Percentiles rank a stretch among this genome's conserved stretches.
These are phyloP conservation scores for Senna siamea DNA, from an alignment of 306 rosid species.

Conservation along the genomic window DNA sequence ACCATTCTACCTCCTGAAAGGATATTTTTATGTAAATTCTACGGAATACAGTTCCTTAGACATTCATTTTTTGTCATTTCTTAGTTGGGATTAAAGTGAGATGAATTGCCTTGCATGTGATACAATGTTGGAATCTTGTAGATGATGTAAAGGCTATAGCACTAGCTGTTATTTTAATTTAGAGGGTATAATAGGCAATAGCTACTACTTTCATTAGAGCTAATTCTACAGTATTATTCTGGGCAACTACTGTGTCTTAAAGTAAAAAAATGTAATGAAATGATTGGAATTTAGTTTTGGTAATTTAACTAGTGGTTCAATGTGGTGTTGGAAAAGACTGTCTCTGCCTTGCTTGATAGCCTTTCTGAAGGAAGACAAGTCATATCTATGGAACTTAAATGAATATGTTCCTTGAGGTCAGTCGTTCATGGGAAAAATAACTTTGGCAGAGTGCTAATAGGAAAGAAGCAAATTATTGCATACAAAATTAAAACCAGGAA, in stretches of 20 bases:
- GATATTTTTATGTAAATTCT: not conserved
- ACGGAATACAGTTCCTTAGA: not conserved
- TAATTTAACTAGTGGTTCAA: constrained; percentile 6
- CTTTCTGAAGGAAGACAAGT: not conserved
- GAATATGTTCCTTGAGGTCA: not conserved
- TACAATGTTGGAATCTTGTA: not conserved
- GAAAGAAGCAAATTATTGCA: not conserved
- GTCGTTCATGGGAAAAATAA: not conserved
- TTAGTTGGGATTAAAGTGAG: not conserved
- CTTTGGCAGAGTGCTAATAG: not conserved
- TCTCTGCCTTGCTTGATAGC: not conserved
- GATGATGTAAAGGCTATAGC: not conserved
- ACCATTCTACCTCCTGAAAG: not conserved
- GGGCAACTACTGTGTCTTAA: not conserved
- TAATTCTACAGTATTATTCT: not conserved
- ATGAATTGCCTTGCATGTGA: not conserved
- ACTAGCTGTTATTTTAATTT: not conserved
- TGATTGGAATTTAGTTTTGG: not conserved
- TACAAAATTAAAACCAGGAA: not conserved
- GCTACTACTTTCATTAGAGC: not conserved
- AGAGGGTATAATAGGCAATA: not conserved
- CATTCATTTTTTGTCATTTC: not conserved
- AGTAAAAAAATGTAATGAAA: not conserved
- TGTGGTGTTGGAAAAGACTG: not conserved
- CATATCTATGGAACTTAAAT: not conserved